Base-by-base conservation (phyloP, 352 stramenopile genomes). In the Phytophthora cactorum region DNA sequence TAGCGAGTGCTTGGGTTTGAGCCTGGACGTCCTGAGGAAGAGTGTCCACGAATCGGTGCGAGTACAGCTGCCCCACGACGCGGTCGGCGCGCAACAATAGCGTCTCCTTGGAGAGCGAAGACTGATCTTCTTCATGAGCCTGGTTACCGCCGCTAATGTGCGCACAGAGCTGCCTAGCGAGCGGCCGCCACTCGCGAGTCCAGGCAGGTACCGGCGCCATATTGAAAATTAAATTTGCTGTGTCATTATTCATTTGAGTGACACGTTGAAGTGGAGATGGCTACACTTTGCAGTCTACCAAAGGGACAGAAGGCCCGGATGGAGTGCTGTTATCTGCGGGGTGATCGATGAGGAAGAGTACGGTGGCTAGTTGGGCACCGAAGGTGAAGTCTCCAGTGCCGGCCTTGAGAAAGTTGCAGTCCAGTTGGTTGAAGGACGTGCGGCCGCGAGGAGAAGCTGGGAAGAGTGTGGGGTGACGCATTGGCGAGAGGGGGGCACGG, bases 131-230 rank as follows among this genome's bases (percentile, higher is more conserved):
- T 10, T 47, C 36, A 39, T 74, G 28, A 0, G 22, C 4, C 10
- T 47, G 12, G 3, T 34, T 29, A 14, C 3, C 47, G 36, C 54
- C 41, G 29, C 62, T 51, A 10, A 81, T 52, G 11, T 63, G 71
- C 29, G 44, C 70, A 32, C 71, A 89, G 29, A 92, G 73, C 52
- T 90, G 68, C 59, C 61, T 70, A 31, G 60, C 72, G 25, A 88
- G 81, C 57, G 84, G 81, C 38, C 80, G 79, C 84, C 81, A 92
- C 65, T 90, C 78, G 45, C 60, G 60, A 4, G 84, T 88, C 84
- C 84, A 92, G 46, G 70, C 72, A 1, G 84, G 79, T 9, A 79
- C 47, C 17, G 72, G 59, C 9, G 69, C 61, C 73, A 73, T 70
- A 25, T 31, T 54, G 36, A 29, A 15, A 14, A 14, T 25, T n/a